Percentiles rank a stretch among this genome's conserved stretches.
Evolutionary conservation across 176 grass and related monocot genomes (phyloP).

Genomic region (Thinopyrum elongatum): DNA sequence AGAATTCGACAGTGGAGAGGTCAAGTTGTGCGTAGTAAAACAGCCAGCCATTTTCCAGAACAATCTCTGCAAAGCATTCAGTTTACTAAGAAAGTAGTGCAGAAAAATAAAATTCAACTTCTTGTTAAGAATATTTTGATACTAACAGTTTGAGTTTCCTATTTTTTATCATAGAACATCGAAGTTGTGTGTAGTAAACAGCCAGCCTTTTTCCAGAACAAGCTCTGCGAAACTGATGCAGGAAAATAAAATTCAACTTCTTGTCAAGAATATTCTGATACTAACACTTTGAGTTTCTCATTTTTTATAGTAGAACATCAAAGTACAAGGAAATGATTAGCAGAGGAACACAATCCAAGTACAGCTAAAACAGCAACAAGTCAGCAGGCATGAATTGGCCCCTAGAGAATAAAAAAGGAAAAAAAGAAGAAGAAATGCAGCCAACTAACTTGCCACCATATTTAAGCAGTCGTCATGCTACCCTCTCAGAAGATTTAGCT

Average conservation of each 20-base stretch:
- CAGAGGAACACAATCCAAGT: slow-evolving; percentile 25
- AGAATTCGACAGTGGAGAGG: background rate
- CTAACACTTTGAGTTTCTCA: background rate
- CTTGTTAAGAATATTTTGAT: slow-evolving; percentile 4
- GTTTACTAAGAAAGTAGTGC: background rate
- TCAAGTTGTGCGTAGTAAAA: slow-evolving; percentile 9
- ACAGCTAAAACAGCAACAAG: slow-evolving; percentile 38
- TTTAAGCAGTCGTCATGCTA: slow-evolving; percentile 38
- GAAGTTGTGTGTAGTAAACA: background rate
- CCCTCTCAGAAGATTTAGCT: slow-evolving; percentile 48
- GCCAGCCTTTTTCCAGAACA: background rate
- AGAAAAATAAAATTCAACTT: slow-evolving; percentile 9
- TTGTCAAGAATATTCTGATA: slow-evolving; percentile 13
- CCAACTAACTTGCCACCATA: slow-evolving; percentile 51
- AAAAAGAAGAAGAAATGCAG: slow-evolving; percentile 11
- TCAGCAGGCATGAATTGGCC: slow-evolving; percentile 12
- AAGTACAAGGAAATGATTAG: slow-evolving; percentile 10
- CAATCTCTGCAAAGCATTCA: background rate
- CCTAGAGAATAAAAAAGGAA: background rate
- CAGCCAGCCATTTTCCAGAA: background rate
- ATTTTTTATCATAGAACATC: background rate
- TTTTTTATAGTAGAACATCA: background rate
- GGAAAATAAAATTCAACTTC: slow-evolving; percentile 8
- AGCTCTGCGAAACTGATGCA: background rate
- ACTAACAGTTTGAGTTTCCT: background rate